Evolutionary conservation across 441 rosid genomes (phyloP).

Genomic region (Gossypium davidsonii): DNA sequence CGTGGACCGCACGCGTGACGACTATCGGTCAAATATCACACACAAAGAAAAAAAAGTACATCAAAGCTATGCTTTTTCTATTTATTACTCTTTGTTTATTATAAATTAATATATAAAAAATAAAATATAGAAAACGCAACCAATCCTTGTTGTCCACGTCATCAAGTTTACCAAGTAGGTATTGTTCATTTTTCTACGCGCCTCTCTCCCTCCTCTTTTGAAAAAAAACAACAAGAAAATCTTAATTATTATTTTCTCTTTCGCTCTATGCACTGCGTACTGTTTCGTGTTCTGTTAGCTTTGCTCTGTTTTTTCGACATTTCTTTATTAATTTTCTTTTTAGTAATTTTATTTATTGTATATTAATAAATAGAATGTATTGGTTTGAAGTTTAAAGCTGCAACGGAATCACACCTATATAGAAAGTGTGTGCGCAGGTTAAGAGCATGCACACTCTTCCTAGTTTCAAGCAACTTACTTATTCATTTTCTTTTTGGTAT

Average conservation of each 20-base stretch:
- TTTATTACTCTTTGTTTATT: background rate
- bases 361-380: background rate
- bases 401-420: conserved; percentile 67
- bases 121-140: background rate
- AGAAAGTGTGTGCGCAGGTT: conserved; percentile 66
- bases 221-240: background rate
- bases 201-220: conserved; percentile 18
- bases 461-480: conserved; percentile 35
- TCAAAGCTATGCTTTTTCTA: conserved; percentile 5
- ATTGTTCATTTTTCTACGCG: conserved; percentile 3
- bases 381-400: conserved; percentile 61
- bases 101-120: background rate
- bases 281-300: conserved; percentile 62
- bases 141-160: conserved; percentile 40
- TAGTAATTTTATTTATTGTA: background rate
- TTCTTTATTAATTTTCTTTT: conserved; percentile 6
- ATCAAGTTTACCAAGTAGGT: conserved; percentile 52
- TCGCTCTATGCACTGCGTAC: conserved; percentile 23
- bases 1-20: conserved; percentile 68
- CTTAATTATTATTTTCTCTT: conserved; percentile 2
- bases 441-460: conserved; percentile 64
- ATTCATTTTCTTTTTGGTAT: background rate
- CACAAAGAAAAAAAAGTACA: conserved; percentile 33
- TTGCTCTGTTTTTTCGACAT: conserved; percentile 30
- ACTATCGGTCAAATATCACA: conserved; percentile 54